Evolutionary conservation across 2,329 filamentous ascomycete genomes (phyloP), one percentile per base, ranked within the genome.

Genomic region (Pseudocercospora fijiensis): DNA sequence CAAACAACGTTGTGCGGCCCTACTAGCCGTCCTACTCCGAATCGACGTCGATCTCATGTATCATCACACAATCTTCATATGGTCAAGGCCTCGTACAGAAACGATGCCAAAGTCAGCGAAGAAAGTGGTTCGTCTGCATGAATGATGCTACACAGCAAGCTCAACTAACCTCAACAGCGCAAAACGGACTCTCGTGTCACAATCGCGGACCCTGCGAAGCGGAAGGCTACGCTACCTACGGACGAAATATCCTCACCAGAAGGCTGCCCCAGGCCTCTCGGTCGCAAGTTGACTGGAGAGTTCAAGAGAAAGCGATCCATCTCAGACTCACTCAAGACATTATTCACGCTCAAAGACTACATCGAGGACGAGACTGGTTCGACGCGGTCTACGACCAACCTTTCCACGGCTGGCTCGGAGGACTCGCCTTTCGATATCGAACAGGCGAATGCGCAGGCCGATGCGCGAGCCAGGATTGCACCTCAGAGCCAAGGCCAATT

Each of bases 401-500:
- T 37, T 4, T 37, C 57, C 9, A 24, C 37, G 30, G 33, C 41
- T 16, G 26, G 33, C 30, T 30, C 59, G 20, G 58, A 53, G 24
- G 33, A 61, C 33, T 57, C 26, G 5, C 26, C 52, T 22, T 24
- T 16, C 51, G 37, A 49, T 37, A 8, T 28, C 33, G 59, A 56
- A 24, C 49, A 57, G 28, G 52, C 16, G n/a, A n/a, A 26, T 27
- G 61, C 57, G 4, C 45, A 24, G n/a, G 49, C 47, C 11, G 55
- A 53, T 33, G 61, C 57, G n/a, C 18, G 60, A 20, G 43, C 27
- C 33, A 62, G 47, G 18, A 20, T 65, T 16, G 62, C 43, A 41
- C 64, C 64, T 20, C 33, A 58, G n/a, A 63, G 61, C 45, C 47
- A 30, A 27, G 64, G 64, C 26, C 61, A 55, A 30, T 66, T 59